Percentiles rank a stretch among this genome's conserved stretches.
These are phyloP conservation scores for Cutaneotrichosporon dermatis DNA, from an alignment of 1,284 basidiomycete species.

Conservation along the genomic window DNA sequence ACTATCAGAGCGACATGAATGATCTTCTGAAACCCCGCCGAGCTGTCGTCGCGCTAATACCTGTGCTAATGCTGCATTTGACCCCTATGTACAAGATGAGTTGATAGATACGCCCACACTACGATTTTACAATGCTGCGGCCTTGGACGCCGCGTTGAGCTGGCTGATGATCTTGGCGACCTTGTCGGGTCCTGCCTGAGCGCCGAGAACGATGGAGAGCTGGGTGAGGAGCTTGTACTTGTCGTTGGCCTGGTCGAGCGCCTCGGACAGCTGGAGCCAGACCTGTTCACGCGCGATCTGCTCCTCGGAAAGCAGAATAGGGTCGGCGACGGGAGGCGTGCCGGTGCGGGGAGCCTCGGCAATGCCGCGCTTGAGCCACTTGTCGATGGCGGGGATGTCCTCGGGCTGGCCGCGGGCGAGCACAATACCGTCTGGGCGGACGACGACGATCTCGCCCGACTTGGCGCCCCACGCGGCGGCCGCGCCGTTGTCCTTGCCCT, in stretches of 20 bases:
- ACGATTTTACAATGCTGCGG: too few species aligned
- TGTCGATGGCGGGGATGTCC: constrained; percentile 2
- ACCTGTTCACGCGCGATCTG: constrained; percentile 13
- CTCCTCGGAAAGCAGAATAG: constrained; percentile 10
- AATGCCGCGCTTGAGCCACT: constrained; percentile 5
- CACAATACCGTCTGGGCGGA: constrained; percentile 19
- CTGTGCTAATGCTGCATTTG: too few species aligned
- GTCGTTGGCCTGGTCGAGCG: constrained; percentile 12
- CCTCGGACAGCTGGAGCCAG: constrained; percentile 17
- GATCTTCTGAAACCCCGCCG: too few species aligned
- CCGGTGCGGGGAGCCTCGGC: not conserved
- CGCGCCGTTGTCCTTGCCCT: constrained; percentile 9
- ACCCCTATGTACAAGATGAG: too few species aligned
- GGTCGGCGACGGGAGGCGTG: constrained; percentile 4
- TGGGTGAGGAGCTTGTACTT: constrained; percentile 11
- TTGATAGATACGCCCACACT: too few species aligned
- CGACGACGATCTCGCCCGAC: constrained; percentile 13
- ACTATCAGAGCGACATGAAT: too few species aligned
- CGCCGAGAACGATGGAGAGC: constrained; percentile 17
- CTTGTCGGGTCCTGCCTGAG: constrained; percentile 12
- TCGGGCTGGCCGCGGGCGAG: constrained; percentile 11
- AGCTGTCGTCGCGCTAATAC: too few species aligned
- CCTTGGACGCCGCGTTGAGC: not conserved
- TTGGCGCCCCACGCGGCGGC: constrained; percentile 5
- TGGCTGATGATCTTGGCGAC: constrained; percentile 1